A percentile compares a stretch with the other conserved stretches of the same genome.
phyloP scores from a whole-genome alignment of 2,329 filamentous ascomycete species.

The Beauveria pseudobassiana region DNA sequence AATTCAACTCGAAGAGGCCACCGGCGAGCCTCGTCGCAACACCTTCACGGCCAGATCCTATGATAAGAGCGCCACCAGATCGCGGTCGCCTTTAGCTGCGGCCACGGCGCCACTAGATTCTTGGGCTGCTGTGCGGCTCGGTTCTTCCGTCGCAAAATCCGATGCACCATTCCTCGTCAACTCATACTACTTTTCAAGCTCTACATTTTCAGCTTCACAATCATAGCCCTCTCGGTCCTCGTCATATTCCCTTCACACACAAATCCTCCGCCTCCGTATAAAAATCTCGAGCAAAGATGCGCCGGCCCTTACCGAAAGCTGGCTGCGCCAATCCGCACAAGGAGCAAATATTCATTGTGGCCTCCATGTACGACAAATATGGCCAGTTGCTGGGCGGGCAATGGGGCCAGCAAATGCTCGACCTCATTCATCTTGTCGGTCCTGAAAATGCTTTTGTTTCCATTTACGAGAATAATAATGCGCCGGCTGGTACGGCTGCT shows the following conservation, averaged over 20 bases:
- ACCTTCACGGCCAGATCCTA: background rate
- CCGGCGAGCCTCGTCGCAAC: background rate
- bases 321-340: slow-evolving; percentile 35
- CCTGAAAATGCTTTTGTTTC: slow-evolving; percentile 62
- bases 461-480: slow-evolving; percentile 67
- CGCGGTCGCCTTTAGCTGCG: slow-evolving; percentile 1
- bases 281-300: slow-evolving; percentile 24
- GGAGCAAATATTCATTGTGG: slow-evolving; percentile 67
- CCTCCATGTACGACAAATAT: slow-evolving; percentile 59
- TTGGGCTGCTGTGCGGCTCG: slow-evolving; percentile 2
- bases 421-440: slow-evolving; percentile 59
- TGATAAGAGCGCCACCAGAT: slow-evolving; percentile 4
- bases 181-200: slow-evolving; percentile 17
- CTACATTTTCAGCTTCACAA: slow-evolving; percentile 20
- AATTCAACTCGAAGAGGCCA: background rate
- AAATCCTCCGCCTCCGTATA: slow-evolving; percentile 31
- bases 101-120: background rate
- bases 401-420: slow-evolving; percentile 55
- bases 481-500: slow-evolving; percentile 45
- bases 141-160: slow-evolving; percentile 1
- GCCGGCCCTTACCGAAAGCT: slow-evolving; percentile 17
- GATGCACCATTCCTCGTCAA: background rate
- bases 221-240: slow-evolving; percentile 25
- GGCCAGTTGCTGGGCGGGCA: slow-evolving; percentile 53
- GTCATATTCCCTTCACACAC: slow-evolving; percentile 38